Evolutionary conservation across 2,329 filamentous ascomycete species (phyloP).

Genomic region (Diaporthe aspalathi): DNA sequence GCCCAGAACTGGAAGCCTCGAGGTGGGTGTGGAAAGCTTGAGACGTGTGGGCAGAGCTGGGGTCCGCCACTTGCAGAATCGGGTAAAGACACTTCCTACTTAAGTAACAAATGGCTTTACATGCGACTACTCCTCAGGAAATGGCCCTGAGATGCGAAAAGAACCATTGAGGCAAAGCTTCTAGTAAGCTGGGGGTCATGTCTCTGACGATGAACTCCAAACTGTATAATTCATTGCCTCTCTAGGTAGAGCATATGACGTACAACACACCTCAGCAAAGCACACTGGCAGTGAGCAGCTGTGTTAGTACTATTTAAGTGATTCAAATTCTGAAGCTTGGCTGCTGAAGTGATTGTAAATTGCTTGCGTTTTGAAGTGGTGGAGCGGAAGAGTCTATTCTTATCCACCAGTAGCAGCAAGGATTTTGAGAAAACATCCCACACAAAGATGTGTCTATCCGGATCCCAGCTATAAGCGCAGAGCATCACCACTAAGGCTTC

Average conservation of each 20-base stretch:
- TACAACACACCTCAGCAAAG: too few relatives aligned
- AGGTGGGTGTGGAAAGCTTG: not conserved
- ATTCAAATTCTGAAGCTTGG: not conserved
- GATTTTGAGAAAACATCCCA: not conserved
- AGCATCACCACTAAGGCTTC: slow-evolving; percentile 4
- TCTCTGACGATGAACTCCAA: not conserved
- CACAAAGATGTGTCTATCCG: not conserved
- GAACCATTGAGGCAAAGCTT: not conserved
- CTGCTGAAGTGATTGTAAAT: not conserved
- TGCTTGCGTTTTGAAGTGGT: not conserved
- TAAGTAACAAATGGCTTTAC: not conserved
- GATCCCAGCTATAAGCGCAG: slow-evolving; percentile 2
- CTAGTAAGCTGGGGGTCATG: not conserved
- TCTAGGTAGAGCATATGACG: not conserved
- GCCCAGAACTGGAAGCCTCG: not conserved
- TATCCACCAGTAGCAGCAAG: too few relatives aligned
- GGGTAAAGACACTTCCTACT: not conserved
- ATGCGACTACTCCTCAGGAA: slow-evolving; percentile 9
- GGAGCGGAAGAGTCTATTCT: too few relatives aligned
- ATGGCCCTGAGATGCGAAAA: not conserved
- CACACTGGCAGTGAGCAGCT: not conserved
- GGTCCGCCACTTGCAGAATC: not conserved
- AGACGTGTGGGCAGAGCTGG: slow-evolving; percentile 2
- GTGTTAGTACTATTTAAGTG: not conserved
- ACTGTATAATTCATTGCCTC: not conserved